Evolutionary conservation across 495 filamentous ascomycete species (phyloP).

Genomic region (Xylaria bambusicola): DNA sequence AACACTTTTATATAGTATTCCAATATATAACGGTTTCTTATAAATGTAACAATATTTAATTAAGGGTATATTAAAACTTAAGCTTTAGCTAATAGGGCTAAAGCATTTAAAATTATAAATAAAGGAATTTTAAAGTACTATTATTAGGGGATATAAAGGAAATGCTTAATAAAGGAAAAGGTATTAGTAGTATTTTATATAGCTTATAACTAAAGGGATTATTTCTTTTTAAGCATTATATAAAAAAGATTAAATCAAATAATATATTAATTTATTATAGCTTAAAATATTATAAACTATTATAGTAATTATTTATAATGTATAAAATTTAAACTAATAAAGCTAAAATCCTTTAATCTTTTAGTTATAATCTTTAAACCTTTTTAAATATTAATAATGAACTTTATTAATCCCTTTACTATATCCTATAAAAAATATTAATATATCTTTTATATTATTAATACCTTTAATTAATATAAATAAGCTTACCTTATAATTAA

Average conservation of each 20-base stretch:
- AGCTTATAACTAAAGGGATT: too few species aligned
- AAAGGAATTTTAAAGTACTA: too few species aligned
- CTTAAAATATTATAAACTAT: conserved; percentile 11
- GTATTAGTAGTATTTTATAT: too few species aligned
- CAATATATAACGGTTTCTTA: too few species aligned
- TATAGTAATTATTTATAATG: background rate
- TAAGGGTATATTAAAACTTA: too few species aligned
- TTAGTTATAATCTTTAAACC: background rate
- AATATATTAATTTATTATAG: background rate
- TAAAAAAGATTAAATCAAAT: background rate
- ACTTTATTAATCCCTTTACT: background rate
- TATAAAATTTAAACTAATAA: background rate
- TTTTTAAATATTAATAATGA: background rate
- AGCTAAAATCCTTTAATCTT: background rate
- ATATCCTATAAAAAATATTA: conserved; percentile 2
- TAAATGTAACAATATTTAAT: too few species aligned
- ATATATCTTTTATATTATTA: conserved; percentile 3
- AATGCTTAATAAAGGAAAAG: too few species aligned
- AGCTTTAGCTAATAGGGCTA: too few species aligned
- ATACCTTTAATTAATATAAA: conserved; percentile 10
- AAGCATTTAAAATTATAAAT: too few species aligned
- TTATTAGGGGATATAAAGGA: too few species aligned
- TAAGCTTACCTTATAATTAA: background rate
- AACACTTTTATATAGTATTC: too few species aligned
- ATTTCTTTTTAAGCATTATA: background rate